Evolutionary conservation across 1,139 yeast species (phyloP), one percentile per base, ranked within the genome.

Genomic region (Candida mesenterica): DNA sequence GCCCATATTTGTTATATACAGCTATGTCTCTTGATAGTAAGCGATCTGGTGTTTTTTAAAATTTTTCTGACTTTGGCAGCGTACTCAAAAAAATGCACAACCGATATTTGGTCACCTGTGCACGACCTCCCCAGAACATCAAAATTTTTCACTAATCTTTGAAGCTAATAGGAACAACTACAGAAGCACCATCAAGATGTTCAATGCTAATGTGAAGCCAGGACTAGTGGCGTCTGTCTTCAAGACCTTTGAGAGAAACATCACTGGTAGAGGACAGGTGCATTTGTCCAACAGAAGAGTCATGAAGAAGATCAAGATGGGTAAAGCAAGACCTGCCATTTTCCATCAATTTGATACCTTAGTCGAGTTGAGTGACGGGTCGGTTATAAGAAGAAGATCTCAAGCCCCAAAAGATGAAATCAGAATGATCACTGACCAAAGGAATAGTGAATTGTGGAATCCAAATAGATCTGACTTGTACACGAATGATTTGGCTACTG

Each of bases 281-380:
- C 62, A 65, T 52, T 53, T 75, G 53, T 58, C 75, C 30, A 69
- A 68, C 41, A 61, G 72, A 50, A 68, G 82, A 60, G 79, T 77
- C 26, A 62, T 72, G 68, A 73, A 72, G 48, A 75, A 72, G 48
- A 76, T 77, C 48, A 58, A 65, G 45, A 65, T 77, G 42, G 96
- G 96, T 33, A 82, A 82, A 56, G 89, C 96, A 13, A 77, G 97
- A 62, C 97, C 97, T 2, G 89, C 96, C 28, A 84, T 90, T 30
- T 90, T 87, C 62, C 77, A 90, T 64, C 88, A 87, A 56, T 92
- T 92, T 56, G 90, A 90, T 45, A 85, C 94, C 27, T 64, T 75
- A 31, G 90, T 92, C 9, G 96, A 90, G 61, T 73, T 90, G 39
- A 83, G 95, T 49, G 97, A 92, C 57, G 98, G 98, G 2, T 84